Percentiles rank a stretch among this genome's conserved stretches.
Evolutionary conservation across 2,329 filamentous ascomycete genomes (phyloP).

Genomic region (Colletotrichum aenigma): DNA sequence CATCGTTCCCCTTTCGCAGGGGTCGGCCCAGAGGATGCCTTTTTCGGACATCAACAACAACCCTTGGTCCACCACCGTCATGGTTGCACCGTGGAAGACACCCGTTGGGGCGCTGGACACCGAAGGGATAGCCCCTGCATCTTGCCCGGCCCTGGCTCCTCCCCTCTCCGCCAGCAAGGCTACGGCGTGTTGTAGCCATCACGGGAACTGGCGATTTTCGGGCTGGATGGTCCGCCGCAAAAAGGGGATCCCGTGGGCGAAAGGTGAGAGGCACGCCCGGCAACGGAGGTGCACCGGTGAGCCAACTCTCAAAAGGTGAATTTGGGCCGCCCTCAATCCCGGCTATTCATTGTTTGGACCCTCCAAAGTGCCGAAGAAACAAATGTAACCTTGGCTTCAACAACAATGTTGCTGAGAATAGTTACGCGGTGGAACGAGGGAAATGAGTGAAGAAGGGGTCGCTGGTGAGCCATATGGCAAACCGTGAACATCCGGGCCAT

Average conservation of each 20-base stretch:
- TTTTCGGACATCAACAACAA: neutral
- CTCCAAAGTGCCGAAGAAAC: slow-evolving; percentile 5
- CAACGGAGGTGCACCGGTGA: slow-evolving; percentile 5
- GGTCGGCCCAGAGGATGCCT: neutral
- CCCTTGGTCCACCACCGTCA: slow-evolving; percentile 5
- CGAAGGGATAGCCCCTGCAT: neutral
- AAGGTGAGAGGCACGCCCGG: neutral
- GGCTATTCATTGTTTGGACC: neutral
- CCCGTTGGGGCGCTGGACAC: neutral
- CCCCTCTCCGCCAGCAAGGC: neutral
- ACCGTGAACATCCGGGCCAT: neutral
- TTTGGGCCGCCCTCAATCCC: neutral
- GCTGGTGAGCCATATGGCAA: neutral
- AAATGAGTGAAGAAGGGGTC: neutral
- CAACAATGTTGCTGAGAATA: neutral
- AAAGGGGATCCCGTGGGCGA: neutral
- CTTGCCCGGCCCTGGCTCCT: neutral
- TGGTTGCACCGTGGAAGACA: slow-evolving; percentile 15
- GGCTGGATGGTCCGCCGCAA: neutral
- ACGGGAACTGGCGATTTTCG: neutral
- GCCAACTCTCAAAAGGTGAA: neutral
- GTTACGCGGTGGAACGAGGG: neutral
- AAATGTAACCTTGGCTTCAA: neutral
- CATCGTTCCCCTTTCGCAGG: neutral
- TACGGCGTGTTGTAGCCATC: neutral